Percentiles rank a stretch among this genome's conserved stretches.
phyloP scores from a whole-genome alignment of 2,329 filamentous ascomycete genomes.

The Mycogone perniciosa region DNA sequence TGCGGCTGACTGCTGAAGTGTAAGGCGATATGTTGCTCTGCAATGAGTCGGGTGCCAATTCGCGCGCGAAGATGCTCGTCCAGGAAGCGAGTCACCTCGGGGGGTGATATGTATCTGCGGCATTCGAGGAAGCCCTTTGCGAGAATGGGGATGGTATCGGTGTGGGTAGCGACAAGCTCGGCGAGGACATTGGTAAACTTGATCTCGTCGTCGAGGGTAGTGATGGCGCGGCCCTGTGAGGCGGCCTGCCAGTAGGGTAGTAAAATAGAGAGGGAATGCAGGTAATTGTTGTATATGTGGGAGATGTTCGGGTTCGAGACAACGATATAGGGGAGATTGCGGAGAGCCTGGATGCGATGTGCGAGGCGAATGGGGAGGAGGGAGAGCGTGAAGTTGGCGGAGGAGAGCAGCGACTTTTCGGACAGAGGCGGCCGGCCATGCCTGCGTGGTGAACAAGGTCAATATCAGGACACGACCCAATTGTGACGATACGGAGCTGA shows the following conservation, averaged over 20 bases:
- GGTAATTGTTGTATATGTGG: slow-evolving; percentile 92
- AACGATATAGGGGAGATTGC: slow-evolving; percentile 93
- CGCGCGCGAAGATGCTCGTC: slow-evolving; percentile 90
- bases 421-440: slow-evolving; percentile 80
- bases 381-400: slow-evolving; percentile 91
- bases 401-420: slow-evolving; percentile 71
- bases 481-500: background rate
- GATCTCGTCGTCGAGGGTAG: slow-evolving; percentile 77
- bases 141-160: slow-evolving; percentile 88
- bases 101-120: slow-evolving; percentile 75
- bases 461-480: background rate
- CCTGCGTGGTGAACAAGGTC: slow-evolving; percentile 28
- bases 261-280: slow-evolving; percentile 85
- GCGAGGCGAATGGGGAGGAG: slow-evolving; percentile 89
- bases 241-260: slow-evolving; percentile 66
- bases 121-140: slow-evolving; percentile 92
- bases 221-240: slow-evolving; percentile 28
- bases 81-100: slow-evolving; percentile 82
- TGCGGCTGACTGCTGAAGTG: slow-evolving; percentile 69
- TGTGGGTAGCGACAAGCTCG: slow-evolving; percentile 90
- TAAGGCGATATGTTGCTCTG: slow-evolving; percentile 92
- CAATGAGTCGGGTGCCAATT: slow-evolving; percentile 89
- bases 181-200: slow-evolving; percentile 88
- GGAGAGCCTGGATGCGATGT: slow-evolving; percentile 85
- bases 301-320: slow-evolving; percentile 96